Conservation (phyloP, 2,329 filamentous ascomycete species). For the Akanthomyces muscarius region DNA sequence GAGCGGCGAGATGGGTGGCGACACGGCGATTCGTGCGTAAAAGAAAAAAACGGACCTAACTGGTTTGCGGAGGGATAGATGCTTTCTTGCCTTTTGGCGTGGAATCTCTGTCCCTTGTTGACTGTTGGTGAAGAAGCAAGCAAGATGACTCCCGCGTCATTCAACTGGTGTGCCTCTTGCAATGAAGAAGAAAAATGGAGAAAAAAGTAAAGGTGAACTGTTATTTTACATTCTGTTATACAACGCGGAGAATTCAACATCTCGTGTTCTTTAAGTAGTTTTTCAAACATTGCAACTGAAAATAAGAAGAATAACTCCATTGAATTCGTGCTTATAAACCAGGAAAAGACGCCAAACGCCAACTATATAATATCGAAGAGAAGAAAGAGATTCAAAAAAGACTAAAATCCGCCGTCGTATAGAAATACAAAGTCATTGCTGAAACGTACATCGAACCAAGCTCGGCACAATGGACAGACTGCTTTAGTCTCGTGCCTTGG, state of each 20-base stretch:
- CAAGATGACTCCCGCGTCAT: slow-evolving; percentile 5
- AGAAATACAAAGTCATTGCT: not conserved
- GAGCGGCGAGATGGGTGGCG: slow-evolving; percentile 59
- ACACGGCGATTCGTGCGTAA: slow-evolving; percentile 40
- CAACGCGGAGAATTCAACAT: slow-evolving; percentile 10
- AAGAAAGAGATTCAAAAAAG: not conserved
- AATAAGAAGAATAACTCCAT: not conserved
- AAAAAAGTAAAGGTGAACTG: not conserved
- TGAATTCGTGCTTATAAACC: not conserved
- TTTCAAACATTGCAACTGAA: not conserved
- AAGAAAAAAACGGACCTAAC: not conserved
- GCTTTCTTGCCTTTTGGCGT: not conserved
- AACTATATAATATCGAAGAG: not conserved
- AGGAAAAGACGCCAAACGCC: not conserved
- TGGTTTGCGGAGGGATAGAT: not conserved
- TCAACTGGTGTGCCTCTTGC: slow-evolving; percentile 19
- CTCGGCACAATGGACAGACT: no score
- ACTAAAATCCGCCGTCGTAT: not conserved
- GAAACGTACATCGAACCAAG: not conserved
- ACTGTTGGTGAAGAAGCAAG: not conserved
- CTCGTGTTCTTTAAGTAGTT: not conserved
- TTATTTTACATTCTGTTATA: not conserved
- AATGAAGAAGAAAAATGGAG: not conserved
- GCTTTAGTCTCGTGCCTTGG: slow-evolving; percentile 5
- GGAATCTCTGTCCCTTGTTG: no score